A percentile compares a stretch with the other conserved stretches of the same genome.
phyloP scores from a whole-genome alignment of 2,329 filamentous ascomycete genomes.

The Berkeleyomyces rouxiae region DNA sequence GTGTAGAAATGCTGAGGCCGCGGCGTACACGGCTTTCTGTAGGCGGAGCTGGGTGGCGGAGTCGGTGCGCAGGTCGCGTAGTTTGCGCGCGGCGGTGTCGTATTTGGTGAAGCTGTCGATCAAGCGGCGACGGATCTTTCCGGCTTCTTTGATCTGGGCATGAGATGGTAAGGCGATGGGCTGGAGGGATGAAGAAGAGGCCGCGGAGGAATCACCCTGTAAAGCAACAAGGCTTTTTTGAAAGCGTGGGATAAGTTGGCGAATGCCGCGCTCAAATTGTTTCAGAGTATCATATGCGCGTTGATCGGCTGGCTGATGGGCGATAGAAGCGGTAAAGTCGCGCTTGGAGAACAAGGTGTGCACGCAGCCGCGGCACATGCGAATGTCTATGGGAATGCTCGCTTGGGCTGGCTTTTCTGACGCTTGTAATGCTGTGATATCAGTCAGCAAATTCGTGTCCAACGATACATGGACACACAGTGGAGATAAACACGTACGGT shows the following conservation, averaged over 20 bases:
- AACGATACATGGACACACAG: neutral
- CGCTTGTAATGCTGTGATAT: conserved; percentile 17
- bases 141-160: conserved; percentile 65
- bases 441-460: neutral
- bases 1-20: conserved; percentile 70
- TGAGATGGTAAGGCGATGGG: conserved; percentile 23
- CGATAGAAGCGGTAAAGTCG: conserved; percentile 59
- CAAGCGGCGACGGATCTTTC: conserved; percentile 74
- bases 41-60: conserved; percentile 57
- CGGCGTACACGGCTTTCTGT: conserved; percentile 67
- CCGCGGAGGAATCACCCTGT: conserved; percentile 17
- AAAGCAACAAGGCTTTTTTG: conserved; percentile 58
- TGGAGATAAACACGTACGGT: conserved; percentile 22
- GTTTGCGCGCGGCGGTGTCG: conserved; percentile 60
- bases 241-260: conserved; percentile 65
- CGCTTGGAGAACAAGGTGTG: conserved; percentile 44
- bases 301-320: conserved; percentile 54
- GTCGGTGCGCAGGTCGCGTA: conserved; percentile 60
- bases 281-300: conserved; percentile 67
- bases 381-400: conserved; percentile 58
- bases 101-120: conserved; percentile 85
- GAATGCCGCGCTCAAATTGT: conserved; percentile 79
- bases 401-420: conserved; percentile 26
- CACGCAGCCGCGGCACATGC: conserved; percentile 85
- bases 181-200: neutral